These are phyloP conservation scores for Lentinula detonsa DNA, from an alignment of 768 basidiomycete species.

Conservation along the genomic window DNA sequence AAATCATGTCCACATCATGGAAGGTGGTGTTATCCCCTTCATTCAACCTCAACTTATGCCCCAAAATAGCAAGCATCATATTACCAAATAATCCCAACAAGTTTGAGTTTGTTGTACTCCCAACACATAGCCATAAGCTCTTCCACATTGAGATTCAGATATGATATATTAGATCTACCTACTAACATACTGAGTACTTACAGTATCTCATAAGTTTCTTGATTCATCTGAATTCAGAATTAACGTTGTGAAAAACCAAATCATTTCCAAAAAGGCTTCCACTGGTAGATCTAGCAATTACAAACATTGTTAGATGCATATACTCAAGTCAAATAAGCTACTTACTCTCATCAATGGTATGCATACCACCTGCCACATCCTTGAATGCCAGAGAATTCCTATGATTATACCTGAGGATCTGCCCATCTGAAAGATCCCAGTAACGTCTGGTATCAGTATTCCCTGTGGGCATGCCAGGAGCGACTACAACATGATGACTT, in stretches of 20 bases:
- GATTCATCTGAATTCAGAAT: constrained; percentile 39
- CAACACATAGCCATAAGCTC: background rate
- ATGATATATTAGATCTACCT: background rate
- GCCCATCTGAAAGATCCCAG: constrained; percentile 20
- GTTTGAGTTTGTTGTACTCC: background rate
- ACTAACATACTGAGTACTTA: too few species aligned
- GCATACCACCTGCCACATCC: constrained; percentile 22
- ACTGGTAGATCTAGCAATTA: constrained; percentile 18
- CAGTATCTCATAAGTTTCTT: background rate
- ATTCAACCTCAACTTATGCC: constrained; percentile 43
- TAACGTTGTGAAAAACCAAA: constrained; percentile 36
- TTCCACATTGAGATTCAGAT: background rate
- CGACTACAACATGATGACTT: constrained; percentile 5
- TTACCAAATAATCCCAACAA: background rate
- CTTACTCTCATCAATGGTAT: constrained; percentile 52
- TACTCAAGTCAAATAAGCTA: background rate
- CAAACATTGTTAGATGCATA: background rate
- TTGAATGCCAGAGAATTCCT: constrained; percentile 15
- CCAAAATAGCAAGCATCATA: background rate
- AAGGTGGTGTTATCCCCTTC: constrained; percentile 38
- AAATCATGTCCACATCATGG: background rate
- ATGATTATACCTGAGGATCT: constrained; percentile 48
- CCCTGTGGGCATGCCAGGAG: background rate
- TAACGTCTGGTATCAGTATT: constrained; percentile 28
- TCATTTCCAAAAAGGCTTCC: constrained; percentile 32